Evolutionary conservation across 2,329 filamentous ascomycete genomes (phyloP).

Genomic region (Cryphonectria radicalis): DNA sequence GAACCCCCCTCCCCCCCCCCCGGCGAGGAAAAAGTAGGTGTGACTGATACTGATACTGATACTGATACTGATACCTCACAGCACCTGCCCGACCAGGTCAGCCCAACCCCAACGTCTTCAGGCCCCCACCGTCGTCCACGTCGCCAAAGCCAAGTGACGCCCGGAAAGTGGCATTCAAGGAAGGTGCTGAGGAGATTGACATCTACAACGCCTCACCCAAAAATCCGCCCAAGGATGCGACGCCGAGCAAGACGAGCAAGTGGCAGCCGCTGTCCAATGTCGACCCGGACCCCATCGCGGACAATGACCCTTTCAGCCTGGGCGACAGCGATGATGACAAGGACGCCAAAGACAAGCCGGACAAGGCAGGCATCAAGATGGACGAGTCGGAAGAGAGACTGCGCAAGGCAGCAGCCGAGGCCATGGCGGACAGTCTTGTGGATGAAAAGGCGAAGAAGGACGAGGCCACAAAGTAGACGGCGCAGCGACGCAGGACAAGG

Average conservation of each 20-base stretch:
- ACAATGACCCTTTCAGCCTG: conserved; percentile 95
- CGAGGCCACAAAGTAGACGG: conserved; percentile 38
- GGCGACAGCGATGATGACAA: conserved; percentile 95
- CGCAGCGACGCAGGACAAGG: too few relatives aligned
- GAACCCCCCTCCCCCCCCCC: not conserved
- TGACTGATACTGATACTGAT: conserved; percentile 33
- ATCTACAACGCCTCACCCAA: conserved; percentile 71
- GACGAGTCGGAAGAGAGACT: conserved; percentile 65
- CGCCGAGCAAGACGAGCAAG: conserved; percentile 75
- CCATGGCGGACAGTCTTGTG: conserved; percentile 61
- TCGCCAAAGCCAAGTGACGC: conserved; percentile 55
- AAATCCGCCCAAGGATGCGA: conserved; percentile 55
- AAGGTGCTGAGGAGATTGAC: conserved; percentile 75
- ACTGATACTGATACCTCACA: conserved; percentile 38
- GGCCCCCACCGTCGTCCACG: conserved; percentile 60
- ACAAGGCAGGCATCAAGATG: conserved; percentile 53
- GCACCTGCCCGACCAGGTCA: conserved; percentile 54
- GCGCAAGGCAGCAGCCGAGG: conserved; percentile 68
- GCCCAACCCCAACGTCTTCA: conserved; percentile 82
- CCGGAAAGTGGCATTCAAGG: conserved; percentile 62
- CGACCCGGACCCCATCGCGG: conserved; percentile 80
- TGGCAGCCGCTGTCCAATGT: conserved; percentile 93
- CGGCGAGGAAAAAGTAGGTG: too few relatives aligned
- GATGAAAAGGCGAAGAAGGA: conserved; percentile 43
- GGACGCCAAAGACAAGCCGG: conserved; percentile 67